Percentiles rank a stretch among this genome's conserved stretches.
Evolutionary conservation across 495 filamentous ascomycete genomes (phyloP).

Genomic region (Astrothelium subdiscretum): DNA sequence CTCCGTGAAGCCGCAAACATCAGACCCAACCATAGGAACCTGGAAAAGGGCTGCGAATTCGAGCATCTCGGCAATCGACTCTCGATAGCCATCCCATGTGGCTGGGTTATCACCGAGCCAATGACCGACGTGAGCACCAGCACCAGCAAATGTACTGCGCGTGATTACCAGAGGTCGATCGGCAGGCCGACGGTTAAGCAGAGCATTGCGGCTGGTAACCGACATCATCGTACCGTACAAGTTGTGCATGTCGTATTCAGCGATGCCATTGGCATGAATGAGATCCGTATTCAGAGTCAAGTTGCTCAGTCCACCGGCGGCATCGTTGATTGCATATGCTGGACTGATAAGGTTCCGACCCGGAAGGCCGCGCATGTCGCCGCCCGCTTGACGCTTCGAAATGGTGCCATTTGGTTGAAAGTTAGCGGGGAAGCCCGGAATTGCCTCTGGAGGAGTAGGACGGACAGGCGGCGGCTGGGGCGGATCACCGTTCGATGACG

Average conservation of each 20-base stretch:
- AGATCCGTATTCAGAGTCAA: constrained; percentile 66
- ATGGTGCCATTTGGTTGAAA: constrained; percentile 48
- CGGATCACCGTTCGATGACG: constrained; percentile 46
- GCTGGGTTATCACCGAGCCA: constrained; percentile 82
- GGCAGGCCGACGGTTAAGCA: constrained; percentile 55
- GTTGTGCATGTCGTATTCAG: constrained; percentile 77
- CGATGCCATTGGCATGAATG: constrained; percentile 57
- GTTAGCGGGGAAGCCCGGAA: constrained; percentile 60
- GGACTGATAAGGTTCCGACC: constrained; percentile 58
- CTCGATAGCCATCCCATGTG: constrained; percentile 60
- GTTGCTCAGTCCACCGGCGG: constrained; percentile 55
- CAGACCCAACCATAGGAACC: constrained; percentile 73
- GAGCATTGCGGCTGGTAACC: constrained; percentile 49
- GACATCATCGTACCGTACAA: constrained; percentile 80
- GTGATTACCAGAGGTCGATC: constrained; percentile 71
- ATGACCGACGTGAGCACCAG: constrained; percentile 66
- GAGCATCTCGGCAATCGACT: constrained; percentile 56
- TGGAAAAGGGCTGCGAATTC: constrained; percentile 74
- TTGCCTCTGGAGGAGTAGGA: constrained; percentile 40
- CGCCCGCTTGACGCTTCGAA: constrained; percentile 9
- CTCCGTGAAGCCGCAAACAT: constrained; percentile 66
- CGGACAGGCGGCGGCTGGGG: constrained; percentile 56
- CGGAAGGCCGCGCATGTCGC: constrained; percentile 41
- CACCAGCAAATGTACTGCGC: constrained; percentile 72
- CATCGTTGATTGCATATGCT: constrained; percentile 65